Conservation (phyloP, 2,329 filamentous ascomycete genomes). For the Penicillium sp. region DNA sequence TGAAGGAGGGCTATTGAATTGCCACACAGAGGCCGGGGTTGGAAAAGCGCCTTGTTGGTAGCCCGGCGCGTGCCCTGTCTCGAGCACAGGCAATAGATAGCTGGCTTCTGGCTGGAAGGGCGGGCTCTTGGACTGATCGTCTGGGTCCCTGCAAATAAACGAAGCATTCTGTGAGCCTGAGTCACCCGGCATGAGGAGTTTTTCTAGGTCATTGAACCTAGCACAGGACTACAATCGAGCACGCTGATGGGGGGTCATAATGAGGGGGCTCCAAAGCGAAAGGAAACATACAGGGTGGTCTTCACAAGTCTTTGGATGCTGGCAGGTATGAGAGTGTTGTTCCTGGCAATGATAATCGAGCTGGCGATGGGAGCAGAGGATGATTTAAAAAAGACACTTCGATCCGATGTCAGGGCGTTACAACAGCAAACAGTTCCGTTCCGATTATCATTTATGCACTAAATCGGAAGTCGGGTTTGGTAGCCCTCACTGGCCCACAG, state of each 20-base stretch:
- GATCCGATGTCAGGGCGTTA: constrained; percentile 13
- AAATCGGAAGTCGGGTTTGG: constrained; percentile 14
- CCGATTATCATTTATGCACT: constrained; percentile 18
- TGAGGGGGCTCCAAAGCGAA: constrained; percentile 4
- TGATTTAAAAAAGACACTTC: constrained; percentile 13
- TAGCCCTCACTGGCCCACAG: constrained; percentile 12
- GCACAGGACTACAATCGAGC: constrained; percentile 9
- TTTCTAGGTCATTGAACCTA: constrained; percentile 16
- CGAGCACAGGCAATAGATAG: constrained; percentile 7
- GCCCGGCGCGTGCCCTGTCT: constrained; percentile 13
- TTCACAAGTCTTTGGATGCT: constrained; percentile 2
- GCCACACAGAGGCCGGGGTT: constrained; percentile 10
- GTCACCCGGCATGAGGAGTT: constrained; percentile 17
- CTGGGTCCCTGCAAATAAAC: constrained; percentile 13
- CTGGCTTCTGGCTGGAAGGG: constrained; percentile 6
- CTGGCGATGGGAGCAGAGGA: constrained; percentile 15
- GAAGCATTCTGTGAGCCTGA: constrained; percentile 20
- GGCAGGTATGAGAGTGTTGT: constrained; percentile 10
- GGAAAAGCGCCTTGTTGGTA: constrained; percentile 13
- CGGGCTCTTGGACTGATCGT: constrained; percentile 9
- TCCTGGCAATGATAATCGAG: constrained; percentile 4
- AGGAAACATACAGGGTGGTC: constrained; percentile 13
- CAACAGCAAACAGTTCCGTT: constrained; percentile 14
- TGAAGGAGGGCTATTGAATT: constrained; percentile 7
- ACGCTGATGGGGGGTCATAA: constrained; percentile 11